Evolutionary conservation across 2,329 filamentous ascomycete genomes (phyloP), one percentile per base, ranked within the genome.

Genomic region (Cladosporium sp.): DNA sequence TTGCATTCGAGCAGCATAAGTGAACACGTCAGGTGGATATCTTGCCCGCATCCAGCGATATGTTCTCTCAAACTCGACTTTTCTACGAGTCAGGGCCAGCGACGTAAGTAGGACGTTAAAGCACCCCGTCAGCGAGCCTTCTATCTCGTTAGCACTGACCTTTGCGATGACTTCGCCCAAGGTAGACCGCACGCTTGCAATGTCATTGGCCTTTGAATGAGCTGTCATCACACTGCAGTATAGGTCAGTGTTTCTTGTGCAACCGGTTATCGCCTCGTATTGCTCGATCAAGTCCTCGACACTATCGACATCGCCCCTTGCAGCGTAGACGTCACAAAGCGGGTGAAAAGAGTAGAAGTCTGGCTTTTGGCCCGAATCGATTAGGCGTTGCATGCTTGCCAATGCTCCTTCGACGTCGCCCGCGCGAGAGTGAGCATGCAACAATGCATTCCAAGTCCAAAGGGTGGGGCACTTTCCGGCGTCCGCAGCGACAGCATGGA

Each of bases 31-130:
- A 8, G 77, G 71, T 24, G 69, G n/a, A 66, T 27, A 86, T 68
- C 0, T 72, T 67, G 36, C 72, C 65, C 4, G 67, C 80, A 87
- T 86, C 48, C 72, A 71, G 24, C 70, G 67, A 56, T 83, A 79
- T 3, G 81, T 65, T 47, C 74, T 71, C 56, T 78, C 74, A 13
- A 79, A 73, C n/a, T 73, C 73, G 18, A 72, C 64, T 22, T 83
- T 60, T 54, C 86, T 77, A 50, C 85, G 79, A 6, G 79, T 76
- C 50, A 80, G 71, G 6, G 87, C 88, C 64, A 89, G 79, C 54
- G 85, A 80, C 50, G 79, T 76, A 4, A 96, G 72, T 27, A 96
- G 70, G 47, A 82, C 76, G 63, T 96, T 96, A 88, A 88, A 96
- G 62, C 89, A 80, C 27, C 76, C 73, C 2, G 83, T 83, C 18